Evolutionary conservation across 495 filamentous ascomycete species (phyloP).

Genomic region (Neurospora tetrasperma): DNA sequence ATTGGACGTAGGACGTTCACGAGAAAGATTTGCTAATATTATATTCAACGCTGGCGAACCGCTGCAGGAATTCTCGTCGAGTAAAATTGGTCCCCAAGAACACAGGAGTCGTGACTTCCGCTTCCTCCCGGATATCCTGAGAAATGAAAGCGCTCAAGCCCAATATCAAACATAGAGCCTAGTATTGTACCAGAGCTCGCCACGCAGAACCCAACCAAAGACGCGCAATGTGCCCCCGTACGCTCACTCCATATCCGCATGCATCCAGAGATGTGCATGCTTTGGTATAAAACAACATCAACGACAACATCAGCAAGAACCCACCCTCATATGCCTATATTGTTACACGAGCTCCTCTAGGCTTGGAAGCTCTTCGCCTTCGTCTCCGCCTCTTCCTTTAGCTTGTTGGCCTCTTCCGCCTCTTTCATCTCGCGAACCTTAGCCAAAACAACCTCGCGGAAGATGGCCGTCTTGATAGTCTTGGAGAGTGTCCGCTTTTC

Average conservation of each 20-base stretch:
- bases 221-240: background rate
- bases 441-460: constrained; percentile 92
- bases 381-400: constrained; percentile 46
- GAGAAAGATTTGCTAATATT: background rate
- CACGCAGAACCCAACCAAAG: background rate
- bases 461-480: constrained; percentile 81
- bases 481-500: constrained; percentile 62
- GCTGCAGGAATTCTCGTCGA: background rate
- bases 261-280: background rate
- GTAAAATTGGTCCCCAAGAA: background rate
- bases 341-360: constrained; percentile 5
- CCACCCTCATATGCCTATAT: background rate
- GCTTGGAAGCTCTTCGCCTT: constrained; percentile 31
- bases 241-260: background rate
- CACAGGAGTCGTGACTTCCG: background rate
- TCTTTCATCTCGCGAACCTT: constrained; percentile 93
- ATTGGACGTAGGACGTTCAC: background rate
- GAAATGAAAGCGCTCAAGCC: background rate
- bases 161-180: background rate
- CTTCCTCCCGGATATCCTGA: background rate
- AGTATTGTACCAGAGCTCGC: background rate
- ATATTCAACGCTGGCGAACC: background rate
- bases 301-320: background rate
- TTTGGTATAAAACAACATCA: constrained; percentile 1
- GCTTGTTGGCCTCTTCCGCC: constrained; percentile 60